phyloP scores from a whole-genome alignment of 1,139 yeast genomes.

The Zygosaccharomyces sapae region DNA sequence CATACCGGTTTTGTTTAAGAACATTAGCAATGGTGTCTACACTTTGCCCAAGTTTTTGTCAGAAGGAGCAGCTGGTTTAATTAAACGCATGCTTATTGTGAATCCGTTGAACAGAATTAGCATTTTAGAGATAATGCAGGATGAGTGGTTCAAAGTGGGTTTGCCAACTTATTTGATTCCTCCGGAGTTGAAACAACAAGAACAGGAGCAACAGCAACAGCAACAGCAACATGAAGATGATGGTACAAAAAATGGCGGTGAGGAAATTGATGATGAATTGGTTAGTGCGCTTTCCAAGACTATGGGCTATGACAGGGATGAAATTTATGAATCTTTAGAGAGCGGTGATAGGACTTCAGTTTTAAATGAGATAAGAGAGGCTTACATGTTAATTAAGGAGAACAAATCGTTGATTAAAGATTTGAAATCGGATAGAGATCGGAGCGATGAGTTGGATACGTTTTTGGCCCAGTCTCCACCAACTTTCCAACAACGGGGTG shows the following conservation, averaged over 20 bases:
- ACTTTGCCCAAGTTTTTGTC: constrained; percentile 87
- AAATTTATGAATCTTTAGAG: constrained; percentile 71
- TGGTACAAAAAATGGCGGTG: constrained; percentile 14
- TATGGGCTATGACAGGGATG: constrained; percentile 91
- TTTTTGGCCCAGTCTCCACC: constrained; percentile 34
- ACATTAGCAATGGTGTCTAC: constrained; percentile 92
- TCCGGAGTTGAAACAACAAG: constrained; percentile 46
- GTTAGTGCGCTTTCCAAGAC: constrained; percentile 75
- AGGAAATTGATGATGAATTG: constrained; percentile 68
- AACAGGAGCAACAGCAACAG: constrained; percentile 36
- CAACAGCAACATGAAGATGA: constrained; percentile 29
- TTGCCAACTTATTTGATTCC: constrained; percentile 81
- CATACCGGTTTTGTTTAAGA: constrained; percentile 92
- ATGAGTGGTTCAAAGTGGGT: constrained; percentile 88
- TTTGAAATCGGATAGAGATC: constrained; percentile 48
- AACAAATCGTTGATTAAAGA: constrained; percentile 68
- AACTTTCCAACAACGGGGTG: constrained; percentile 28
- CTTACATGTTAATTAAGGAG: constrained; percentile 83
- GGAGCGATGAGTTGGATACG: constrained; percentile 46
- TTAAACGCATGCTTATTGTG: constrained; percentile 92
- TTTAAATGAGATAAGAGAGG: constrained; percentile 82
- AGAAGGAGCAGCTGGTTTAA: constrained; percentile 78
- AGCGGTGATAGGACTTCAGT: constrained; percentile 39
- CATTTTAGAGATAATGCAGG: constrained; percentile 89
- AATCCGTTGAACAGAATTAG: constrained; percentile 95